A percentile compares a stretch with the other conserved stretches of the same genome.
phyloP scores from a whole-genome alignment of 805 yeast species.

The Sugiyamaella marilandica region DNA sequence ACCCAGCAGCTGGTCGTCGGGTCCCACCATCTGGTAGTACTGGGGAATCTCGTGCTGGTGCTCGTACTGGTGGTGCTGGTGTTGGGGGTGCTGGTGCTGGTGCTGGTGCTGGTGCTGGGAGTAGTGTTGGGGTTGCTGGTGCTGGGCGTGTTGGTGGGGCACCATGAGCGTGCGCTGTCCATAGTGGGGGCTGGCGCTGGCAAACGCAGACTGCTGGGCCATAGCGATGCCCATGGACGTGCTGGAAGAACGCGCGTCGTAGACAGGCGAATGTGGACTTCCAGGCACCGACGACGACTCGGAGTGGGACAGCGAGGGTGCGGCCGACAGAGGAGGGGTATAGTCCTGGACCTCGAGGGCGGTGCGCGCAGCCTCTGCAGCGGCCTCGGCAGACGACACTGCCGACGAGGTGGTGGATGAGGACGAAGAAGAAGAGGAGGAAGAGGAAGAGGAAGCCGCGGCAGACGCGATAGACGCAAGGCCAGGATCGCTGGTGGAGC shows the following conservation, averaged over 20 bases:
- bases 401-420: not conserved
- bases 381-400: constrained; percentile 10
- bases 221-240: not conserved
- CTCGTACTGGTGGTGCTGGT: no score
- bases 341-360: constrained; percentile 18
- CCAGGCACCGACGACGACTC: constrained; percentile 13
- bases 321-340: constrained; percentile 16
- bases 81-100: no score
- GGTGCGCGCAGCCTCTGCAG: constrained; percentile 20
- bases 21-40: no score
- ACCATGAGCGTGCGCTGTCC: not conserved
- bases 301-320: constrained; percentile 13
- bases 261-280: constrained; percentile 14
- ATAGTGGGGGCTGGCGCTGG: not conserved
- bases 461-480: not conserved
- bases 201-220: not conserved
- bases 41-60: not conserved
- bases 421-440: not conserved
- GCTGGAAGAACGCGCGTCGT: not conserved
- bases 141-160: not conserved
- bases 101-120: no score
- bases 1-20: no score
- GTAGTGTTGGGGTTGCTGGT: no score
- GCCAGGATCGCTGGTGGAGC: constrained; percentile 1
- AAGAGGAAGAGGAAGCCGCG: no score